Base-by-base conservation (phyloP, 306 rosid species). In the Oemleria cerasiformis region DNA sequence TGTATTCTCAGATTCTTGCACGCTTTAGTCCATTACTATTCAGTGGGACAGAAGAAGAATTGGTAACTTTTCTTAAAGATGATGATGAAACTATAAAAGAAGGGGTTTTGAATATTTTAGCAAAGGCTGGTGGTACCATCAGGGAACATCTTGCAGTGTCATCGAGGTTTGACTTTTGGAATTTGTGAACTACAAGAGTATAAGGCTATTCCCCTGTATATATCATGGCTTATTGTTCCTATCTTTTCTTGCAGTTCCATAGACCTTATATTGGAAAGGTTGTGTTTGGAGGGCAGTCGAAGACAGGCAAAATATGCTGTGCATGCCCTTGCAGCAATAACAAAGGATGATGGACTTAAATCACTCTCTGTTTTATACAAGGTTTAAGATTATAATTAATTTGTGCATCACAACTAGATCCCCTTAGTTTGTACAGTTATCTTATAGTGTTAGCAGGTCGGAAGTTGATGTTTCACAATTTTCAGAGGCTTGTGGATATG, bases 271-370 rank as follows among this genome's bases (percentile, higher is more conserved):
- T 64, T 95, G 86, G 97, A 95, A 86, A 92, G 85, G 69, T 70
- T 86, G 13, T 95, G 99, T 75, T 80, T 91, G 76, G 97, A 95
- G 85, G 99, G 99, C 48, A 89, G 88, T 81, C 86, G 97, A 62
- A 85, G 91, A 74, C 99, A 91, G 84, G 99, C 97, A 64, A 95
- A 95, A 78, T 77, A 89, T 84, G 99, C 99, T 76, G 97, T 95
- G 54, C 90, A 91, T 81, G 97, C 99, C 43, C 86, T 95, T 53
- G 97, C 96, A 68, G 90, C 97, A 16, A 95, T 95, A 73, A 91
- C 99, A 74, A 95, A 86, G 87, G 99, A 95, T 60, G 96, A 95
- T 70, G 96, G 97, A 67, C 96, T 91, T 67, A 91, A 88, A 75
- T 86, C 93, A 70, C 99, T 95, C 50, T 95, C 99, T 82, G 96